Evolutionary conservation across 2,329 filamentous ascomycete species (phyloP), one percentile per base, ranked within the genome.

Genomic region (Pezicula radicicola): DNA sequence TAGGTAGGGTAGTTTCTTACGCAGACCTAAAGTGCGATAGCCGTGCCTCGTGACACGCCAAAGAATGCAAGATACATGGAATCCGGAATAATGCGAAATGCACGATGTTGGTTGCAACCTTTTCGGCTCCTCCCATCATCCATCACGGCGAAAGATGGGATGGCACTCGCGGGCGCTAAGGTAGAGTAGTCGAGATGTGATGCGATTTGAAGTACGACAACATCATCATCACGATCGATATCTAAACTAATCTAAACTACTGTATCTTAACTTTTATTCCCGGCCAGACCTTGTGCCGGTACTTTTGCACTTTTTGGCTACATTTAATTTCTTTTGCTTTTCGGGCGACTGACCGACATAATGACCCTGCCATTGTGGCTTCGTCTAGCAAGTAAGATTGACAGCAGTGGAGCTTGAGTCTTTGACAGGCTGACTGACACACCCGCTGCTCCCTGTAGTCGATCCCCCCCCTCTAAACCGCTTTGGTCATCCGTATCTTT

Each of bases 381-480:
- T 15, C 37, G 9, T 16, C 37, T 7, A 13, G 37, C 37, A 9
- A 40, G 37, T 40, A 15, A 40, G 19, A 15, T 16, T n/a, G n/a
- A n/a, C n/a, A n/a, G n/a, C n/a, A n/a, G 37, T 40, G 37, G 43
- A 52, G 37, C 48, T 59, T 60, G 48, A 57, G 25, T 25, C 53
- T 10, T 10, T 10, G 30, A 33, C 30, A 33, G 30, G 30, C 30
- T 33, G 30, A 33, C 54, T 58, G 57, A 58, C 54, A 58, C 55
- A 57, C 55, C 59, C 59, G 59, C 55, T 33, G 36, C 47, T 58
- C 52, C 58, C 58, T 59, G 43, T 55, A 48, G 58, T 59, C 57
- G 58, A 60, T 60, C 58, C 52, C 50, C n/a, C 50, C 21, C 49
- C 50, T 53, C 33, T 54, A 53, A 40, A 25, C 48, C 55, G 41